Evolutionary conservation across 805 yeast genomes (phyloP).

Genomic region (Saturnispora ahearnii): DNA sequence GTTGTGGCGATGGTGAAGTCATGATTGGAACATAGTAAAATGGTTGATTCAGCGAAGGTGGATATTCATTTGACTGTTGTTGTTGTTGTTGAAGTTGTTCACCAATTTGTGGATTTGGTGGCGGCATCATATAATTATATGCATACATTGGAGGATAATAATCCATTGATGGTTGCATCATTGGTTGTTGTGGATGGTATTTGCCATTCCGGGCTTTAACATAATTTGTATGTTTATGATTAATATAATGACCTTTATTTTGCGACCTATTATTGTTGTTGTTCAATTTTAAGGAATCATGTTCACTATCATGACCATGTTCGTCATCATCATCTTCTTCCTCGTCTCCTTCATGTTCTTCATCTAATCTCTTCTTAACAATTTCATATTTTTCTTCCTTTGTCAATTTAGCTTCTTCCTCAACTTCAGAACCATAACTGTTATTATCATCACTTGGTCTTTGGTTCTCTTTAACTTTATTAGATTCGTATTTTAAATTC

Average conservation of each 20-base stretch:
- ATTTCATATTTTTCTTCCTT: constrained; percentile 36
- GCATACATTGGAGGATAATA: constrained; percentile 1
- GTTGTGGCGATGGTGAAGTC: background rate
- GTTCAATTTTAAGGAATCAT: background rate
- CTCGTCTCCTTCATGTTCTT: constrained; percentile 24
- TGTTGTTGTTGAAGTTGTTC: background rate
- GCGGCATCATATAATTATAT: background rate
- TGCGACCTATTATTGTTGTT: background rate
- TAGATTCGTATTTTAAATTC: background rate
- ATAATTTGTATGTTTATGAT: background rate
- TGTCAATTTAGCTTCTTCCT: constrained; percentile 24
- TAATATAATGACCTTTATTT: background rate
- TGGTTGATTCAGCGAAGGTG: background rate
- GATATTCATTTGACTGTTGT: background rate
- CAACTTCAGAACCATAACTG: background rate
- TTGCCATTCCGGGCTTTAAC: background rate
- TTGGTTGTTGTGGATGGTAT: constrained; percentile 3
- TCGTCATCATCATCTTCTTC: constrained; percentile 23
- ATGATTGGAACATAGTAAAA: background rate
- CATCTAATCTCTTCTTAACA: constrained; percentile 29
- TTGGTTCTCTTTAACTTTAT: background rate
- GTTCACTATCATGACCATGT: constrained; percentile 10
- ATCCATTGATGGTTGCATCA: background rate
- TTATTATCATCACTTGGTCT: background rate
- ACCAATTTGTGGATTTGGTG: background rate